These are phyloP conservation scores for Skeletonema marinoi DNA, from an alignment of 108 stramenopile genomes.

Conservation along the genomic window DNA sequence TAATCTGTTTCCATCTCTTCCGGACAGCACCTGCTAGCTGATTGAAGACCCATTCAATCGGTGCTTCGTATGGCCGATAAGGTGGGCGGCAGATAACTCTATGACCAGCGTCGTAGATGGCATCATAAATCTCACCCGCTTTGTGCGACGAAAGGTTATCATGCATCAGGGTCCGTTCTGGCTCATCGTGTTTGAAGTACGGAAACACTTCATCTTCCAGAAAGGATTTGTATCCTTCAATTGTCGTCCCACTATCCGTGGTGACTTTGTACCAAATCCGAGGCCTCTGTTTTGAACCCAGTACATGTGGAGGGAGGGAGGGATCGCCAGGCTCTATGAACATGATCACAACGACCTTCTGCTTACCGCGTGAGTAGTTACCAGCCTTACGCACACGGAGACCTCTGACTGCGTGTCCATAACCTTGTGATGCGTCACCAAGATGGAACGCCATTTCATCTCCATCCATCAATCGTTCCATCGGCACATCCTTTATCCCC, in stretches of 20 bases:
- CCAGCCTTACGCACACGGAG: too few relatives aligned
- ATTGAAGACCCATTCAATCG: constrained; percentile 1
- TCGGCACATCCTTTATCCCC: neutral
- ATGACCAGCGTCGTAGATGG: neutral
- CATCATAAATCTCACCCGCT: neutral
- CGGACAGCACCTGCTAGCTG: constrained; percentile 1
- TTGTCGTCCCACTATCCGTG: neutral
- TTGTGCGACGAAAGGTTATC: neutral
- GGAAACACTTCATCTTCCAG: neutral
- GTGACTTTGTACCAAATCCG: neutral
- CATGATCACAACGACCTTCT: neutral
- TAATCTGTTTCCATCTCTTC: neutral
- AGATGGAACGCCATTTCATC: neutral
- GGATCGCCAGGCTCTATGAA: neutral
- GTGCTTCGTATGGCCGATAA: neutral
- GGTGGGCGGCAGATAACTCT: neutral
- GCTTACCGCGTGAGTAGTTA: neutral
- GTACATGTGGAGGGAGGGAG: neutral
- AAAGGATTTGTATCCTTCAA: neutral
- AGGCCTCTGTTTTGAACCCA: neutral
- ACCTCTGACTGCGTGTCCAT: neutral
- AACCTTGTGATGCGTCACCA: neutral
- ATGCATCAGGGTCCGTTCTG: neutral
- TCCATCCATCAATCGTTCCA: neutral
- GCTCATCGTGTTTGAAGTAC: neutral